Base-by-base conservation (phyloP, 176 grass and related monocot genomes). In the Phragmites australis region DNA sequence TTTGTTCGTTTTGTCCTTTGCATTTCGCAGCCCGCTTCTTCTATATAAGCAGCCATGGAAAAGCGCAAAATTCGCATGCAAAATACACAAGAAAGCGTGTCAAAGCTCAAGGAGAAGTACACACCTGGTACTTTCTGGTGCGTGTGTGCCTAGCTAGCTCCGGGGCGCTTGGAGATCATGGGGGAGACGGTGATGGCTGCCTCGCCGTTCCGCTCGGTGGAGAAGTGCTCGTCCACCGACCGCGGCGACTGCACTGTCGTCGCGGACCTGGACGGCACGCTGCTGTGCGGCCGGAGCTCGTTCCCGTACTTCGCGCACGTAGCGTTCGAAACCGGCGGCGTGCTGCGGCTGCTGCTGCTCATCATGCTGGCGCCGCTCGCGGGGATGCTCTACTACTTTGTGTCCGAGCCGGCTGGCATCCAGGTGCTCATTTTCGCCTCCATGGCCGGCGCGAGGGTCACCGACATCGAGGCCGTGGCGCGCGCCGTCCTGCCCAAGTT, bases 231-330 rank as follows among this genome's bases (percentile, higher is more conserved):
- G 5, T 94, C 93, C 4, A 77, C 0, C 13, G 89, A 83, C 25
- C 93, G 93, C 4, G 44, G 70, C 49, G 70, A 53, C 54, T 76
- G 89, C 86, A 89, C 92, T 23, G 81, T 94, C 1, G 93, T 92
- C 9, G 93, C 93, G 10, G 89, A 94, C 73, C 78, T 94, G 18
- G 87, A 96, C 63, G 87, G 93, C 68, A 92, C 93, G 37, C 67
- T 92, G 21, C 82, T 96, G 43, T 89, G 85, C 60, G 87, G 90
- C 3, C 78, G 82, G 22, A 96, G 85, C 82, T 90, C 93, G 3
- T 96, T 96, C 82, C 90, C 93, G 2, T 92, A 96, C 93, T 96
- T 92, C 70, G 93, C 90, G 67, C 84, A 90, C 70, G 68, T 96
- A 54, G 87, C 93, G 8, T 96, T 88, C 84, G 93, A 96, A 68